phyloP scores from a whole-genome alignment of 2,329 filamentous ascomycete genomes.

The Dactylellina drechsleri region DNA sequence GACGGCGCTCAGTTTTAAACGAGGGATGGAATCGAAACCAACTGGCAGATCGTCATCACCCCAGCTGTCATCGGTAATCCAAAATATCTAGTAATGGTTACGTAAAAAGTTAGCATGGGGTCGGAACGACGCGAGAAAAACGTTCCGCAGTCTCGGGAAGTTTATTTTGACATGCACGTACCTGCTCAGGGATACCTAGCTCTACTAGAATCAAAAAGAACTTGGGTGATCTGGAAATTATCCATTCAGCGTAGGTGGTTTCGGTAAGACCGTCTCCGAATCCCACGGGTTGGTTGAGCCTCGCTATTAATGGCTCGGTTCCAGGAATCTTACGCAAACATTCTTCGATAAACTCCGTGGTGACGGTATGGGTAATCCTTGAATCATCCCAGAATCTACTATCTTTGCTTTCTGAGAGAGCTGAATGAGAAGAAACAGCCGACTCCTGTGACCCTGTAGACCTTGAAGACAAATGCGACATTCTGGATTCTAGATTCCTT shows the following conservation, averaged over 20 bases:
- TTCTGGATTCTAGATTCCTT: constrained; percentile 34
- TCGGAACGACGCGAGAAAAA: background rate
- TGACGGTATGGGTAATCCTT: constrained; percentile 41
- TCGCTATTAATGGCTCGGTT: constrained; percentile 57
- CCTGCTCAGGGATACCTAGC: constrained; percentile 72
- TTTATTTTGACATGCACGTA: constrained; percentile 35
- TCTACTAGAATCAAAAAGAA: constrained; percentile 78
- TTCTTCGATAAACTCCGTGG: constrained; percentile 43
- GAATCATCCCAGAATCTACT: constrained; percentile 50
- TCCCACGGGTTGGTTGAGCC: constrained; percentile 71
- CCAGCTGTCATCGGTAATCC: constrained; percentile 78
- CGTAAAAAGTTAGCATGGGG: constrained; percentile 46
- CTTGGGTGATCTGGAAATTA: constrained; percentile 73
- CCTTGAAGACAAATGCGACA: constrained; percentile 40
- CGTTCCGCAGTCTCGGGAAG: constrained; percentile 1
- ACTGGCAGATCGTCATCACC: constrained; percentile 80
- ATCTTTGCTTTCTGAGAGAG: constrained; percentile 31
- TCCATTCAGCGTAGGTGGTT: constrained; percentile 82
- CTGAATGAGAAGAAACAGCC: constrained; percentile 25
- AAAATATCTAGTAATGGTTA: constrained; percentile 70
- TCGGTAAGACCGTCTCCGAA: constrained; percentile 77
- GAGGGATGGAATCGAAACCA: constrained; percentile 72
- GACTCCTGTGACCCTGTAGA: constrained; percentile 40
- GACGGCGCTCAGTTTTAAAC: constrained; percentile 70
- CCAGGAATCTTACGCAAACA: constrained; percentile 26